Evolutionary conservation across 2,329 filamentous ascomycete genomes (phyloP), one percentile per base, ranked within the genome.

Genomic region (Grosmannia serpens): DNA sequence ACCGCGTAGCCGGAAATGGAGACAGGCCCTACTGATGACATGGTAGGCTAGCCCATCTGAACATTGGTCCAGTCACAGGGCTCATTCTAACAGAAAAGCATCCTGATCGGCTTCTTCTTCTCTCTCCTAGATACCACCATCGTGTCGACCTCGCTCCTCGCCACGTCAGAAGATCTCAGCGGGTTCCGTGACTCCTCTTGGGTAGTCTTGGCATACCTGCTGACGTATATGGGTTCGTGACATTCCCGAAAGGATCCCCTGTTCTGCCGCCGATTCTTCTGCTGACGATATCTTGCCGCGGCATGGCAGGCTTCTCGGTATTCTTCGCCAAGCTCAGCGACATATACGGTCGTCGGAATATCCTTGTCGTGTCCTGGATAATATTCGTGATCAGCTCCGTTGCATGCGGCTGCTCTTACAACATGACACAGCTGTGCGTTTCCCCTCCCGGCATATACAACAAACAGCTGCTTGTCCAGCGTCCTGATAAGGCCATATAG

Each of bases 381-480:
- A 63, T 75, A 11, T 77, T 77, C 58, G 66, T 69, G 3, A 64
- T 70, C 4, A 75, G 75, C 58, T 76, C 74, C 0, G 68, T 70
- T 13, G 71, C 69, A 1, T 76, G 73, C 60, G 73, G 72, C 35
- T 70, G 68, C 15, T 64, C 70, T 3, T 66, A 70, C 49, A 68
- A 62, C 27, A 70, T 69, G 65, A 64, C 61, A 5, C 66, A 70
- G 27, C 61, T 70, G 70, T 35, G 22, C 15, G 51, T 53, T 46
- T 35, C 9, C 4, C 20, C 13, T 6, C 3, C 13, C 20, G 8
- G 15, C n/a, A 20, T 20, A 47, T 5, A 7, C 22, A 52, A 8
- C 17, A 27, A 4, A 41, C 20, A 1, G 17, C 27, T 46, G 4
- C 41, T n/a, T n/a, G n/a, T n/a, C n/a, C n/a, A n/a, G n/a, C 4